Percentiles rank a stretch among this genome's conserved stretches.
phyloP scores from a whole-genome alignment of 2,329 filamentous ascomycete species.

The Neoarthrinium moseri region DNA sequence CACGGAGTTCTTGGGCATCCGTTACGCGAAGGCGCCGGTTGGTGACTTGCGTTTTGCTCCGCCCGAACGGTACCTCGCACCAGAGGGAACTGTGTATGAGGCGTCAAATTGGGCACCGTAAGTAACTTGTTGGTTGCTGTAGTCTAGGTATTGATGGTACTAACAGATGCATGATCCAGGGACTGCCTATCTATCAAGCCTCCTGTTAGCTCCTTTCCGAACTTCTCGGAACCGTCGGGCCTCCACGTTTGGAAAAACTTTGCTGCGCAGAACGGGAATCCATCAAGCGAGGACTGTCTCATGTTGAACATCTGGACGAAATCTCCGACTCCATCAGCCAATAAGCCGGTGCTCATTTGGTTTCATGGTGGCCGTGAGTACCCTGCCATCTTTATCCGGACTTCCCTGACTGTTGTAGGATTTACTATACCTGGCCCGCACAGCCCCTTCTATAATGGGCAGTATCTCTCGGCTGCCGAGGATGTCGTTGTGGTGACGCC shows the following conservation, averaged over 20 bases:
- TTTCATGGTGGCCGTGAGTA: slow-evolving; percentile 25
- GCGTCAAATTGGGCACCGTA: too few relatives aligned
- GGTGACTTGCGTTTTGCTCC: slow-evolving; percentile 13
- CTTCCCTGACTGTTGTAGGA: too few relatives aligned
- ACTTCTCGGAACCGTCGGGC: background rate
- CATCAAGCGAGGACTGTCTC: slow-evolving; percentile 33
- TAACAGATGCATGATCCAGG: slow-evolving; percentile 1
- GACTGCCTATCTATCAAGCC: background rate
- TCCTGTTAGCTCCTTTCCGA: background rate
- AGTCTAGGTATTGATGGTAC: too few relatives aligned
- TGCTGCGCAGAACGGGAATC: slow-evolving; percentile 9
- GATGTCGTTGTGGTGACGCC: slow-evolving; percentile 33
- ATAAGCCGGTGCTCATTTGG: slow-evolving; percentile 35
- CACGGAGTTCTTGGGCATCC: slow-evolving; percentile 11
- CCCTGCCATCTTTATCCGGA: too few relatives aligned
- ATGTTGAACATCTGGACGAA: slow-evolving; percentile 37
- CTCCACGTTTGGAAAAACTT: slow-evolving; percentile 4
- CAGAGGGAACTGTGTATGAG: background rate
- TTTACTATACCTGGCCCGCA: background rate
- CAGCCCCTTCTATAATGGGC: slow-evolving; percentile 24
- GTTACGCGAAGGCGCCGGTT: slow-evolving; percentile 14
- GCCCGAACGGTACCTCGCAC: slow-evolving; percentile 1
- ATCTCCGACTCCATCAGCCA: slow-evolving; percentile 15
- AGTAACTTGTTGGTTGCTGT: too few relatives aligned
- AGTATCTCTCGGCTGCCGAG: slow-evolving; percentile 23